A percentile compares a stretch with the other conserved stretches of the same genome.
Conservation (phyloP, 768 basidiomycete species). For the Fibroporia radiculosa region DNA sequence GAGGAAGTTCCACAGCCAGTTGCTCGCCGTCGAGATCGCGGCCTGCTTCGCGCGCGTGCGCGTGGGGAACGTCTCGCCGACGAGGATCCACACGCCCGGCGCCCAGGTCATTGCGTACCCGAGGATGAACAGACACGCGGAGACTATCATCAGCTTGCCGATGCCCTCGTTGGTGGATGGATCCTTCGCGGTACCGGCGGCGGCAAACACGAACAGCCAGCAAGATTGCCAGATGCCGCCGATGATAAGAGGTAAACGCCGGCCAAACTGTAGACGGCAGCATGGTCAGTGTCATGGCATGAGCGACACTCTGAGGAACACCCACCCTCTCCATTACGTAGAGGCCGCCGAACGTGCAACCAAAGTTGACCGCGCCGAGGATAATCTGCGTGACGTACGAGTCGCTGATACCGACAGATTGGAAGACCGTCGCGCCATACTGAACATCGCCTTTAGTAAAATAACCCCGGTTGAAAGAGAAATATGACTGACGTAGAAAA, state of each 20-base stretch:
- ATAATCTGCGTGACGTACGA: conserved; percentile 71
- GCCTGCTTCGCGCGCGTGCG: conserved; percentile 67
- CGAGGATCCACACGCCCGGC: conserved; percentile 71
- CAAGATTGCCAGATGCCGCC: conserved; percentile 64
- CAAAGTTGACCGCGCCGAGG: conserved; percentile 65
- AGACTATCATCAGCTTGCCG: conserved; percentile 49
- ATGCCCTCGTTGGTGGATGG: conserved; percentile 39
- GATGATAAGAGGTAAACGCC: conserved; percentile 53
- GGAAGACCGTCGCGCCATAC: conserved; percentile 55
- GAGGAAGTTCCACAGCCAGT: conserved; percentile 67
- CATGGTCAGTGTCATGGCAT: too few relatives aligned
- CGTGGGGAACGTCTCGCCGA: conserved; percentile 71
- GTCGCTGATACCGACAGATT: conserved; percentile 58
- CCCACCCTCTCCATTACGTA: conserved; percentile 62
- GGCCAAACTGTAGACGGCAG: conserved; percentile 40
- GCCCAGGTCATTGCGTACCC: conserved; percentile 70
- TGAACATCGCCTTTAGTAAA: conserved; percentile 3
- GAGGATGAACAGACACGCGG: conserved; percentile 63
- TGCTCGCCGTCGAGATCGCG: conserved; percentile 53
- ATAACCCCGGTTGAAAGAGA: background rate
- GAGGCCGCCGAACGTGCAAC: conserved; percentile 64
- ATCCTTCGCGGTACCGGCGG: conserved; percentile 58
- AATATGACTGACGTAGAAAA: conserved; percentile 40
- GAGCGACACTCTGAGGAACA: too few relatives aligned
- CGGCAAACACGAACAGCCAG: conserved; percentile 70